Conservation (phyloP, 164 flowering plant genomes). For the Tetracentron sinense region DNA sequence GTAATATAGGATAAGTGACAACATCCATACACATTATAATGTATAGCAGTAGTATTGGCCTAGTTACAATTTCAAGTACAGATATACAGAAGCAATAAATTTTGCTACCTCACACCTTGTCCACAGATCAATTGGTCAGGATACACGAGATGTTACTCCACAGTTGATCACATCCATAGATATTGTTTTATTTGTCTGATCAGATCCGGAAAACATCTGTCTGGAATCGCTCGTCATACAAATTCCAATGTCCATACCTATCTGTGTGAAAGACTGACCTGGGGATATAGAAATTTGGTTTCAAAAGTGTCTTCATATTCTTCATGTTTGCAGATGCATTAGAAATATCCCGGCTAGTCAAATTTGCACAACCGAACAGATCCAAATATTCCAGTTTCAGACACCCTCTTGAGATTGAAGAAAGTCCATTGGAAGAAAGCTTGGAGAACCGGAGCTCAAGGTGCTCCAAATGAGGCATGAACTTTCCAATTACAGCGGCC, state of each 20-base stretch:
- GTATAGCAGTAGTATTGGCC: no score
- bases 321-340: constrained; percentile 47
- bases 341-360: constrained; percentile 63
- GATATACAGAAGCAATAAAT: no score
- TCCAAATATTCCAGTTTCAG: constrained; percentile 56
- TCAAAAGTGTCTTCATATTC: constrained; percentile 53
- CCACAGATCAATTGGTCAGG: no score
- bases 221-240: constrained; percentile 90
- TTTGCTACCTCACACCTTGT: no score
- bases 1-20: no score
- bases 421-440: constrained; percentile 59
- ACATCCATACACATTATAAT: no score
- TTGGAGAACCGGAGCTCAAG: constrained; percentile 79
- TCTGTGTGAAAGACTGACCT: constrained; percentile 64
- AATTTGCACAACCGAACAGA: constrained; percentile 71
- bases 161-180: no score
- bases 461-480: constrained; percentile 60
- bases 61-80: no score
- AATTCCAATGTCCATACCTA: constrained; percentile 83
- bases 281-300: constrained; percentile 73
- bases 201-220: constrained; percentile 72
- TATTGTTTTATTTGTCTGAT: no score
- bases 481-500: constrained; percentile 56
- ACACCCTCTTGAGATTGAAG: constrained; percentile 57
- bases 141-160: no score